A percentile compares a stretch with the other conserved stretches of the same genome.
Evolutionary conservation across 345 rosid species (phyloP).

Genomic region (Pugionium cornutum): DNA sequence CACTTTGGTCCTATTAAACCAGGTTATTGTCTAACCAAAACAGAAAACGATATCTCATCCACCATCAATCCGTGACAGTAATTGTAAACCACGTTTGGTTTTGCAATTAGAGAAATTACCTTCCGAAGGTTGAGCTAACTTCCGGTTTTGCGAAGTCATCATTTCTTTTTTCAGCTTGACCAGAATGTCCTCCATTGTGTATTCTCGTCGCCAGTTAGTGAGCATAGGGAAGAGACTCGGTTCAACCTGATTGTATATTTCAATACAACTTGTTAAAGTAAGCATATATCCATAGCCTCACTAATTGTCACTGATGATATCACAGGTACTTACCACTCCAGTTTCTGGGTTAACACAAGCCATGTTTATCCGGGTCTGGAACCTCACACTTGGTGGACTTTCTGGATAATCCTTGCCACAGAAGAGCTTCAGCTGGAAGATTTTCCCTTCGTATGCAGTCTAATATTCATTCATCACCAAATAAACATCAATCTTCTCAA

Average conservation of each 20-base stretch:
- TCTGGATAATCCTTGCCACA: slow-evolving; percentile 96
- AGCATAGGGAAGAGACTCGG: slow-evolving; percentile 73
- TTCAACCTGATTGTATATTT: slow-evolving; percentile 53
- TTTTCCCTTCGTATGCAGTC: slow-evolving; percentile 95
- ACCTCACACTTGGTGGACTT: slow-evolving; percentile 88
- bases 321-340: slow-evolving; percentile 67
- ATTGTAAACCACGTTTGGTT: background rate
- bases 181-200: slow-evolving; percentile 74
- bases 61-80: background rate
- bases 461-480: slow-evolving; percentile 28
- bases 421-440: slow-evolving; percentile 93
- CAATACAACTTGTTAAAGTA: background rate
- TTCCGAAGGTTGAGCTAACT: slow-evolving; percentile 75
- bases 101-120: slow-evolving; percentile 35
- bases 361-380: slow-evolving; percentile 89
- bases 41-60: background rate
- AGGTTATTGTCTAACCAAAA: background rate
- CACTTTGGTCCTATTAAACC: background rate
- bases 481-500: slow-evolving; percentile 20
- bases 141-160: slow-evolving; percentile 68
- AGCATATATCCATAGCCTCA: background rate
- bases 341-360: slow-evolving; percentile 91
- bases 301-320: background rate
- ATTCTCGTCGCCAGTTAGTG: slow-evolving; percentile 69
- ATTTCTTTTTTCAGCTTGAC: slow-evolving; percentile 76